These are phyloP conservation scores for Mercurialis annua DNA, from an alignment of 345 rosid genomes.

Conservation along the genomic window DNA sequence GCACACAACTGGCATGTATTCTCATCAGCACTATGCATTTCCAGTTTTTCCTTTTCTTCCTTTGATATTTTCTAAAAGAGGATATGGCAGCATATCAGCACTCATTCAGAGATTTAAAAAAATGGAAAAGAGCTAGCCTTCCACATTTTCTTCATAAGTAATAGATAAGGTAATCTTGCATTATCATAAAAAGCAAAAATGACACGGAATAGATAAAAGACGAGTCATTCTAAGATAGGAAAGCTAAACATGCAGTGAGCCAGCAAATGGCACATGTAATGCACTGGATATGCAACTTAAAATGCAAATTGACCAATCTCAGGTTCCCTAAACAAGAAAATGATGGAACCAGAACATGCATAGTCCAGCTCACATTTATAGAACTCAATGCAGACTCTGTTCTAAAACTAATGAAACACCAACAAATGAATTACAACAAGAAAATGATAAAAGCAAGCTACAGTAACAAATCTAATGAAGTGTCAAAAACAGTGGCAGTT, in stretches of 20 bases:
- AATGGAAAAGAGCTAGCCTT: not conserved
- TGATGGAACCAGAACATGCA: not conserved
- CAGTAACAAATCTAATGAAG: not conserved
- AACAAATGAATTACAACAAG: not conserved
- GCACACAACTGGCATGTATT: slow-evolving; percentile 51
- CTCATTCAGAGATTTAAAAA: not conserved
- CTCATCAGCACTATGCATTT: slow-evolving; percentile 14
- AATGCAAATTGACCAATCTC: slow-evolving; percentile 1
- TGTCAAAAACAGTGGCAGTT: not conserved
- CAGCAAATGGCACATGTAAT: not conserved
- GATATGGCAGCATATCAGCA: slow-evolving; percentile 16
- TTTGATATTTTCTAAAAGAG: slow-evolving; percentile 23
- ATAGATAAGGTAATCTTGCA: not conserved
- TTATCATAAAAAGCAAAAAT: not conserved
- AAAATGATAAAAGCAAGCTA: not conserved
- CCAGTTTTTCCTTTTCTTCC: slow-evolving; percentile 19
- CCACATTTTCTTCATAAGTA: not conserved
- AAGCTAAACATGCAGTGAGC: not conserved
- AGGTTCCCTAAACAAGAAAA: not conserved
- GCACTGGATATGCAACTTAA: not conserved
- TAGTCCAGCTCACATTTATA: not conserved
- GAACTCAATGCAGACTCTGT: not conserved
- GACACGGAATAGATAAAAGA: not conserved
- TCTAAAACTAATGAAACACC: not conserved
- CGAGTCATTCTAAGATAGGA: not conserved